Conservation (phyloP, 1,139 yeast genomes). For the Debaryomyces subglobosus region DNA sequence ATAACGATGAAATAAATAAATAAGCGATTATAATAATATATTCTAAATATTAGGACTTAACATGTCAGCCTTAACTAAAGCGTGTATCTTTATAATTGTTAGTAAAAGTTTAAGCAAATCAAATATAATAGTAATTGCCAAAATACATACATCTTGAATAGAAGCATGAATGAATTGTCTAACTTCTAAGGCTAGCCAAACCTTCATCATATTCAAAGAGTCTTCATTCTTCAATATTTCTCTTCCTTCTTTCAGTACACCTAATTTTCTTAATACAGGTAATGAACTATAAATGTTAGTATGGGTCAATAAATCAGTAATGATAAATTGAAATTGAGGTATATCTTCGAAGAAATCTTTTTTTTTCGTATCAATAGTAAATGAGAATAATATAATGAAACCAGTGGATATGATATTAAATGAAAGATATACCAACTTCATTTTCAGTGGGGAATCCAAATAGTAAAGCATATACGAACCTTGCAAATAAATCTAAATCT, state of each 20-base stretch:
- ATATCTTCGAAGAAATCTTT: neutral
- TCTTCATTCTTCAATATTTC: conserved; percentile 61
- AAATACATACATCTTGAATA: conserved; percentile 67
- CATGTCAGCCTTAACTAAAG: conserved; percentile 54
- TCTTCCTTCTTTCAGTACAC: conserved; percentile 68
- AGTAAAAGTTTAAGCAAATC: conserved; percentile 18
- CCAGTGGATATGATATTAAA: conserved; percentile 1
- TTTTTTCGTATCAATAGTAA: neutral
- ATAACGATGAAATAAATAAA: neutral
- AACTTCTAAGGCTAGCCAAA: conserved; percentile 89
- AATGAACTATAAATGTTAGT: conserved; percentile 62
- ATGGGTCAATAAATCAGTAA: conserved; percentile 13
- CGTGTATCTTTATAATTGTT: conserved; percentile 39
- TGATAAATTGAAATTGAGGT: neutral
- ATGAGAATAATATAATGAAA: neutral
- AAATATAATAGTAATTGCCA: neutral
- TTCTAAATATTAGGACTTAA: conserved; percentile 46
- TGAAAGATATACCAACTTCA: conserved; percentile 20
- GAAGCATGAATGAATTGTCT: conserved; percentile 86
- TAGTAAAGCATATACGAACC: conserved; percentile 73
- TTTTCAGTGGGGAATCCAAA: conserved; percentile 59
- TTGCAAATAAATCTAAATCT: conserved; percentile 88
- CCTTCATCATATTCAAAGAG: conserved; percentile 77
- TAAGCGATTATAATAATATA: neutral
- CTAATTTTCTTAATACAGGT: conserved; percentile 84